Conservation (phyloP, 768 basidiomycete species). For the Xerocomus potaroensis region DNA sequence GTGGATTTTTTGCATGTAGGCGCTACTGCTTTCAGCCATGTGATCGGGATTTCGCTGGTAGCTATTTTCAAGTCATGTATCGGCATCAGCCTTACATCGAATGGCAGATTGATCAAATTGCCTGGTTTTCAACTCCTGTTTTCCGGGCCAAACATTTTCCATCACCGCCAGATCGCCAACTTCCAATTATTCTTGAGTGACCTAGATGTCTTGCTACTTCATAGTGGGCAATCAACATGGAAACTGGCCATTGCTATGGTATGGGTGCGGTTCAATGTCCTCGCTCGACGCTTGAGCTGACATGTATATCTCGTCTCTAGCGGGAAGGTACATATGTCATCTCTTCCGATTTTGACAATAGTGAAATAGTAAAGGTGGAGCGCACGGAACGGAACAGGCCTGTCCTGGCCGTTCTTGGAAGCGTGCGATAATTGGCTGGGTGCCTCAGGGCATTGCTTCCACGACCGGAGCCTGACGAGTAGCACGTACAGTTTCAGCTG, state of each 20-base stretch:
- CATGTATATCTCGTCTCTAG: neutral
- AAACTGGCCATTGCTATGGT: slow-evolving; percentile 48
- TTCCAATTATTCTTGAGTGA: slow-evolving; percentile 15
- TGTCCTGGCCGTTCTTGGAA: too few relatives aligned
- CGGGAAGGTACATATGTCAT: slow-evolving; percentile 24
- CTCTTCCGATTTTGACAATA: slow-evolving; percentile 24
- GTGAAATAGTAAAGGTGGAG: too few relatives aligned
- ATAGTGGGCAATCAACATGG: slow-evolving; percentile 40
- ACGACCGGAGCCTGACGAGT: too few relatives aligned
- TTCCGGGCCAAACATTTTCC: slow-evolving; percentile 27
- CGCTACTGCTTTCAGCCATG: neutral
- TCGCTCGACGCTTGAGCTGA: too few relatives aligned
- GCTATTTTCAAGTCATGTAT: slow-evolving; percentile 37
- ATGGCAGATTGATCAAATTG: slow-evolving; percentile 25
- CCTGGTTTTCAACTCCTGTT: slow-evolving; percentile 26
- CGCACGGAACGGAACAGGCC: too few relatives aligned
- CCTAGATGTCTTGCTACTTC: slow-evolving; percentile 40
- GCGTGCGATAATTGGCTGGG: too few relatives aligned
- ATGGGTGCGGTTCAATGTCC: neutral
- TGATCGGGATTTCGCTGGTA: neutral
- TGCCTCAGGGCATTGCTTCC: too few relatives aligned
- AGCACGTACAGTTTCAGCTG: too few relatives aligned
- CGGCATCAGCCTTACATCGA: slow-evolving; percentile 38
- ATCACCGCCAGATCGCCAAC: slow-evolving; percentile 37
- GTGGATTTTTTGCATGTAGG: slow-evolving; percentile 29